A percentile compares a stretch with the other conserved stretches of the same genome.
Evolutionary conservation across 179 eudicot species (phyloP).

Genomic region (Silene vulgaris): DNA sequence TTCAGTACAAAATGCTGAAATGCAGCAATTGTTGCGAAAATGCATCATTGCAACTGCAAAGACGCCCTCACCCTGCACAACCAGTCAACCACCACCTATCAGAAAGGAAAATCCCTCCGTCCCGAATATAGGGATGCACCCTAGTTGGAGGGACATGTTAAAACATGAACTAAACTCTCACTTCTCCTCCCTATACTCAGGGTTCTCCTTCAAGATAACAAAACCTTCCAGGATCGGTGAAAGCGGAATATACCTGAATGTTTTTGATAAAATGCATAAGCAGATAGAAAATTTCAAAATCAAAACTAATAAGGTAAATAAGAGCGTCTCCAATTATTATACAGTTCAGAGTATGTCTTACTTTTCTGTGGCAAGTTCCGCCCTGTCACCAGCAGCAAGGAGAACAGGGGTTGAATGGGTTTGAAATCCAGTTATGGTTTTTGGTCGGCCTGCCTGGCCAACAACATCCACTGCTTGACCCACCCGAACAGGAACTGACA

Average conservation of each 20-base stretch:
- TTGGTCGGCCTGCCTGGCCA: conserved; percentile 95
- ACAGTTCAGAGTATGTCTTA: conserved; percentile 23
- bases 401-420: conserved; percentile 94
- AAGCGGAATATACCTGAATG: conserved; percentile 72
- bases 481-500: conserved; percentile 86
- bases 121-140: neutral
- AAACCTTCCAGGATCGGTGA: conserved; percentile 89
- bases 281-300: neutral
- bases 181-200: conserved; percentile 70
- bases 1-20: conserved; percentile 11
- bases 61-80: neutral
- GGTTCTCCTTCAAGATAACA: conserved; percentile 87
- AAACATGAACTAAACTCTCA: conserved; percentile 21
- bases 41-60: neutral
- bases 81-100: neutral
- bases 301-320: too few relatives aligned
- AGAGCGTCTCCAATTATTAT: neutral
- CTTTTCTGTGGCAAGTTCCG: conserved; percentile 96
- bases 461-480: conserved; percentile 99
- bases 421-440: conserved; percentile 95
- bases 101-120: neutral
- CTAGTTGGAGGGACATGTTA: neutral
- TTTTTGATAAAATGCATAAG: neutral
- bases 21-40: conserved; percentile 23
- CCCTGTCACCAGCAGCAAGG: conserved; percentile 86